Evolutionary conservation across 176 grass and related monocot genomes (phyloP).

Genomic region (Zizania latifolia): DNA sequence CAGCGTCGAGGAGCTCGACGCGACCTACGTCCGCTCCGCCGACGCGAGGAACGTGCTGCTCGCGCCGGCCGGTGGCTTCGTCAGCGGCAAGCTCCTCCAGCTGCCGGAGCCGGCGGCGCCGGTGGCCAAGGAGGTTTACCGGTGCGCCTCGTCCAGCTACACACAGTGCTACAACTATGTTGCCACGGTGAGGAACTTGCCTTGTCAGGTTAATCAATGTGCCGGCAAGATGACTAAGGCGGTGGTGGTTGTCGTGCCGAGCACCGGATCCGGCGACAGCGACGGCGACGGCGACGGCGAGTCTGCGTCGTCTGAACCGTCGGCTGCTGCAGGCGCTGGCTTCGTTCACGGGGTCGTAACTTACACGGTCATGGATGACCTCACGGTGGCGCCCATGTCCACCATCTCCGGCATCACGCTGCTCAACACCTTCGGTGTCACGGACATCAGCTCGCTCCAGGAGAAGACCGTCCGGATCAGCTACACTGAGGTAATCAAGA

Average conservation of each 20-base stretch:
- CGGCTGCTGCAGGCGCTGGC: not conserved
- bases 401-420: constrained; percentile 29
- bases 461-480: constrained; percentile 38
- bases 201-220: not conserved
- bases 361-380: constrained; percentile 44
- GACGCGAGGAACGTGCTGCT: constrained; percentile 10
- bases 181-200: not conserved
- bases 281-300: not conserved
- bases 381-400: constrained; percentile 40
- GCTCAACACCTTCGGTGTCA: constrained; percentile 23
- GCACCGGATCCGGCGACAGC: too few relatives aligned
- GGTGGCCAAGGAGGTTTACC: not conserved
- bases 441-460: constrained; percentile 4
- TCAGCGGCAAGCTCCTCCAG: not conserved
- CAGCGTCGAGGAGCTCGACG: constrained; percentile 29
- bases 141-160: not conserved
- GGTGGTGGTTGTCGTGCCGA: too few relatives aligned
- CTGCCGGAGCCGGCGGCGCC: not conserved
- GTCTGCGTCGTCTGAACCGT: not conserved
- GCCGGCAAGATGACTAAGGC: too few relatives aligned
- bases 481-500: not conserved
- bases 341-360: not conserved
- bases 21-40: not conserved
- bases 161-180: not conserved
- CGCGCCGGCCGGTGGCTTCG: not conserved